Evolutionary conservation across 169 alveolate species (phyloP).

Genomic region (Cryptosporidium sp.): DNA sequence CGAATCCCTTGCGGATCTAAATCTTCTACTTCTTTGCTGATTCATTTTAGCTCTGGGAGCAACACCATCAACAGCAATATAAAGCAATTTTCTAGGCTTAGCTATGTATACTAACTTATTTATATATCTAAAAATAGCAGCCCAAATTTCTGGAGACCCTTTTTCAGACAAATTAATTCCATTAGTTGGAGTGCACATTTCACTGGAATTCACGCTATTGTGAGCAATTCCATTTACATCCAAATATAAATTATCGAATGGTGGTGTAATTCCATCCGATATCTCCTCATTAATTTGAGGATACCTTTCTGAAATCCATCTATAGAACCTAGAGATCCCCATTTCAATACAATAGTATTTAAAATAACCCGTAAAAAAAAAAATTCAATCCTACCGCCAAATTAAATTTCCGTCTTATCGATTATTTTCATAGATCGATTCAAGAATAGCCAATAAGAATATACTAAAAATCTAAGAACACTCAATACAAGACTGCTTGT

Average conservation of each 20-base stretch:
- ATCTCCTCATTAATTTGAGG: constrained; percentile 89
- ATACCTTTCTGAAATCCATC: constrained; percentile 91
- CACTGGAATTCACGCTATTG: constrained; percentile 92
- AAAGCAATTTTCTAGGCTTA: constrained; percentile 90
- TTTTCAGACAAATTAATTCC: constrained; percentile 78
- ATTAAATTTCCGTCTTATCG: not conserved
- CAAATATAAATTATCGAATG: constrained; percentile 91
- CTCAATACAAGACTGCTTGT: too few relatives aligned
- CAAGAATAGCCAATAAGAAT: not conserved
- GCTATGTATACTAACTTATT: constrained; percentile 90
- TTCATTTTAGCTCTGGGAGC: constrained; percentile 98
- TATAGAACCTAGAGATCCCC: constrained; percentile 93
- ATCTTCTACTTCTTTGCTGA: constrained; percentile 93
- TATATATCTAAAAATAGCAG: constrained; percentile 88
- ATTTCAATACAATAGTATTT: constrained; percentile 59
- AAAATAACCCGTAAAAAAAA: not conserved
- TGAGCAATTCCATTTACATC: constrained; percentile 97
- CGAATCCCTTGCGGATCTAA: constrained; percentile 90
- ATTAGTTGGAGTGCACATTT: constrained; percentile 79
- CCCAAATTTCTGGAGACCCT: constrained; percentile 84
- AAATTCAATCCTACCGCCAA: not conserved
- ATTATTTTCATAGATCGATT: not conserved
- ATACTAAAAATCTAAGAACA: not conserved
- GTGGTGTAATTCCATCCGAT: constrained; percentile 79
- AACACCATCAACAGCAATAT: constrained; percentile 96